These are phyloP conservation scores for Mytilinidion resinicola DNA, from an alignment of 495 filamentous ascomycete genomes.

Conservation along the genomic window DNA sequence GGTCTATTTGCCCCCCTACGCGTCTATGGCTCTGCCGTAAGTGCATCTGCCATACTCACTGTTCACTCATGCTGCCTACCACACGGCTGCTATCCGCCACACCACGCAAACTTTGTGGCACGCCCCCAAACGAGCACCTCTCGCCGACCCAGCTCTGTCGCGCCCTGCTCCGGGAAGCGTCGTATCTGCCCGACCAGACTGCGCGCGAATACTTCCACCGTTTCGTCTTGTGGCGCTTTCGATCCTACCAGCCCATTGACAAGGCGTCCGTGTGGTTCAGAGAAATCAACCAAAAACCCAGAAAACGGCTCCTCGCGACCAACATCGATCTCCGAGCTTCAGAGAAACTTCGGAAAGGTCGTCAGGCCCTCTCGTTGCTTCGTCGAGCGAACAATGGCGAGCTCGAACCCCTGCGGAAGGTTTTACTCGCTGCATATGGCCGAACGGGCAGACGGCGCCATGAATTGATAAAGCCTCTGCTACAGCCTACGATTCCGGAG, in stretches of 20 bases:
- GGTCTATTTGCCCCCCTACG: too few relatives aligned
- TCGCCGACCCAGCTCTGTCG: conserved; percentile 55
- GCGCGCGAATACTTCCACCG: conserved; percentile 55
- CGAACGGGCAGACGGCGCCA: conserved; percentile 63
- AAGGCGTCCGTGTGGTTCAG: conserved; percentile 1
- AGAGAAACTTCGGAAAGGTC: conserved; percentile 27
- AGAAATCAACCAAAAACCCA: background rate
- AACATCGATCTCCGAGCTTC: conserved; percentile 4
- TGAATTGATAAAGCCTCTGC: conserved; percentile 49
- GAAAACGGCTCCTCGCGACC: conserved; percentile 3
- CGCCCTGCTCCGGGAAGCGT: conserved; percentile 72
- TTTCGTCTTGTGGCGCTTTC: conserved; percentile 55
- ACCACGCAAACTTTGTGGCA: background rate
- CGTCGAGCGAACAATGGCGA: conserved; percentile 62
- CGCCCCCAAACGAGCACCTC: background rate
- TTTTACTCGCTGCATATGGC: conserved; percentile 67
- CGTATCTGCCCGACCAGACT: conserved; percentile 72
- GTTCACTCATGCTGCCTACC: background rate
- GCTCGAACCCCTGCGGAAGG: conserved; percentile 50
- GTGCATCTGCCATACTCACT: background rate
- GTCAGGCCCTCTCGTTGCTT: conserved; percentile 39
- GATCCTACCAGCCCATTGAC: conserved; percentile 36
- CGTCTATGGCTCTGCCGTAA: too few relatives aligned
- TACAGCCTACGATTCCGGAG: conserved; percentile 30
- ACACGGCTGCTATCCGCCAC: conserved; percentile 4